Percentiles rank a stretch among this genome's conserved stretches.
Evolutionary conservation across 805 yeast species (phyloP).

Genomic region (Suhomyces pyralidae): DNA sequence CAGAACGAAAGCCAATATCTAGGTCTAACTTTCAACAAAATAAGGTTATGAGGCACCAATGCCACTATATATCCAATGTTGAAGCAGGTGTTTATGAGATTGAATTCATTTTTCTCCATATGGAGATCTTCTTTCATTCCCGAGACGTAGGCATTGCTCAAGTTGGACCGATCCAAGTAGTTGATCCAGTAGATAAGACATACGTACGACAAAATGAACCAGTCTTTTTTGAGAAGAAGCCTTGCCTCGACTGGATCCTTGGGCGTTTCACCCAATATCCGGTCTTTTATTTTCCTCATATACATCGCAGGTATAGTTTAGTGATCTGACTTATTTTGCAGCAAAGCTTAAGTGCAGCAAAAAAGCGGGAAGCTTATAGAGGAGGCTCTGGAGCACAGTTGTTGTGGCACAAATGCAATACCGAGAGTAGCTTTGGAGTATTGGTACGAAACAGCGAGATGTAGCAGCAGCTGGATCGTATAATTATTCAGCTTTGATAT

Average conservation of each 20-base stretch:
- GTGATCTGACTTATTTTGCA: background rate
- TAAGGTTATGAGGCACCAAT: constrained; percentile 59
- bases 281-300: constrained; percentile 6
- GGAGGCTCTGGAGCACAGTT: background rate
- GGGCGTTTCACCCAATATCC: constrained; percentile 31
- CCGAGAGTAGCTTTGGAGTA: background rate
- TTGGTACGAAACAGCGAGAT: background rate
- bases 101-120: constrained; percentile 48
- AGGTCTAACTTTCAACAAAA: constrained; percentile 52
- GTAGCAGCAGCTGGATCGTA: background rate
- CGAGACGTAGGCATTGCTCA: constrained; percentile 60
- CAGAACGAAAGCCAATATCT: constrained; percentile 54
- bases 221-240: constrained; percentile 35
- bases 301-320: background rate
- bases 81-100: constrained; percentile 53
- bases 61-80: constrained; percentile 61
- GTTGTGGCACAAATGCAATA: background rate
- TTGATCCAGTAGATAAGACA: constrained; percentile 47
- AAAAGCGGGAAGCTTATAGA: background rate
- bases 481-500: background rate
- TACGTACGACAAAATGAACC: constrained; percentile 41
- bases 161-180: constrained; percentile 56
- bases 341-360: background rate
- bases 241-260: constrained; percentile 27
- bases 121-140: constrained; percentile 60